A percentile compares a stretch with the other conserved stretches of the same genome.
Evolutionary conservation across 2,329 filamentous ascomycete genomes (phyloP).

Genomic region (Nigrospora oryzae): DNA sequence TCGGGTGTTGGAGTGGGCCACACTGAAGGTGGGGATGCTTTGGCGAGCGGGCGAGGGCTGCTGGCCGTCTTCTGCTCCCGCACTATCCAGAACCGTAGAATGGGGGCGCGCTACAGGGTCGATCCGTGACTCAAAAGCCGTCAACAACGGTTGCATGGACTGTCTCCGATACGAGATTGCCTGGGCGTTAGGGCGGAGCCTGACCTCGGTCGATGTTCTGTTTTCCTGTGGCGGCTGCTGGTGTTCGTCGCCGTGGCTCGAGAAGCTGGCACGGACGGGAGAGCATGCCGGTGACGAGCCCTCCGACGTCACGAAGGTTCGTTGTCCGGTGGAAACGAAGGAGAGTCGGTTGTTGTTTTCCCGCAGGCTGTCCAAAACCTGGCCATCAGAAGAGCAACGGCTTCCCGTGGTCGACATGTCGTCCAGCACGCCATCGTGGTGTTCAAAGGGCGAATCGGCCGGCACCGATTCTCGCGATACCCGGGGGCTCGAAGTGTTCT

Average conservation of each 20-base stretch:
- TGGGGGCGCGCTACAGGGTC: slow-evolving; percentile 16
- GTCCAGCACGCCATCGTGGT: slow-evolving; percentile 36
- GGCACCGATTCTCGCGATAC: too few species aligned
- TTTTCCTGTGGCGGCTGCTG: slow-evolving; percentile 7
- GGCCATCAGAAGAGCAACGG: slow-evolving; percentile 48
- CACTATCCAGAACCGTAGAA: slow-evolving; percentile 10
- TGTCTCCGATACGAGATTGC: slow-evolving; percentile 42
- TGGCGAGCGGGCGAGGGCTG: slow-evolving; percentile 10
- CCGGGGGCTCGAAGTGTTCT: slow-evolving; percentile 1
- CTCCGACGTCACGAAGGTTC: slow-evolving; percentile 50
- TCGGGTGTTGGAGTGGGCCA: slow-evolving; percentile 35
- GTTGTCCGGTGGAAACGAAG: slow-evolving; percentile 51
- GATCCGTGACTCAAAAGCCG: slow-evolving; percentile 30
- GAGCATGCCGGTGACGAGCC: slow-evolving; percentile 50
- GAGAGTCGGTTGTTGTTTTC: slow-evolving; percentile 46
- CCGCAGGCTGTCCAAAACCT: slow-evolving; percentile 47
- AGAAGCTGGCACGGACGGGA: slow-evolving; percentile 44
- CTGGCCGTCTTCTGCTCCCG: slow-evolving; percentile 15
- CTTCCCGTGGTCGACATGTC: slow-evolving; percentile 50
- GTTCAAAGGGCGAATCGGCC: too few species aligned
- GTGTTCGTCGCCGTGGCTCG: slow-evolving; percentile 25
- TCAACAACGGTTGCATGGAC: slow-evolving; percentile 39
- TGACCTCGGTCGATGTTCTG: slow-evolving; percentile 24
- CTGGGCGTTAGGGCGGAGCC: slow-evolving; percentile 41
- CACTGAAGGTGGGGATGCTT: slow-evolving; percentile 43